These are phyloP conservation scores for Acorus calamus DNA, from an alignment of 106 monocot species.

Conservation along the genomic window DNA sequence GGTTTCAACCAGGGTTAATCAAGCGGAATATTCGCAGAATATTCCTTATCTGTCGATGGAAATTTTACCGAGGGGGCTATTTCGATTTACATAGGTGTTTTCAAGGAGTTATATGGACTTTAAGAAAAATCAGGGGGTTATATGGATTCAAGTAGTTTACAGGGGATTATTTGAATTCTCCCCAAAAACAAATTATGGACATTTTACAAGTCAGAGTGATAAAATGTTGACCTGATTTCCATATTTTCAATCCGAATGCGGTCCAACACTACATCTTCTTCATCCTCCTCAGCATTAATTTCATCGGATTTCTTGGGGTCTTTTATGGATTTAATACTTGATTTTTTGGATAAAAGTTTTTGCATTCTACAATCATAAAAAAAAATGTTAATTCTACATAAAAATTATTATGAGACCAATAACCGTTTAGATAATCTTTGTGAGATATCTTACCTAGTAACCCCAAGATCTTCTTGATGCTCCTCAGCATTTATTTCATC, in stretches of 20 bases:
- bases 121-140: not conserved
- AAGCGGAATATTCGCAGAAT: too few species aligned
- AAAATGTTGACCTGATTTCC: slow-evolving; percentile 46
- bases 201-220: too few species aligned
- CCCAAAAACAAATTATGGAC: too few species aligned
- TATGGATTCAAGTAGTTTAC: not conserved
- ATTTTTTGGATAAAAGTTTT: slow-evolving; percentile 39
- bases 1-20: too few species aligned
- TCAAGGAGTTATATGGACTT: slow-evolving; percentile 2
- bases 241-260: slow-evolving; percentile 77
- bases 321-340: slow-evolving; percentile 13
- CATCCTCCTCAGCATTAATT: slow-evolving; percentile 28
- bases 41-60: too few species aligned
- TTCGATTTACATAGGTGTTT: too few species aligned
- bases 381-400: not conserved
- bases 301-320: slow-evolving; percentile 81
- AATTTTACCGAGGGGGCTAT: too few species aligned
- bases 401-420: not conserved
- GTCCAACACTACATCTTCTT: slow-evolving; percentile 60
- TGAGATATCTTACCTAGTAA: not conserved
- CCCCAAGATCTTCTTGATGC: too few species aligned
- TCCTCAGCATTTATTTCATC: slow-evolving; percentile 22
- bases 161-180: too few species aligned
- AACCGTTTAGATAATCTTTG: too few species aligned
- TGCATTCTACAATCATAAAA: slow-evolving; percentile 34